phyloP scores from a whole-genome alignment of 352 stramenopile species.

The Pythium aphanidermatum region DNA sequence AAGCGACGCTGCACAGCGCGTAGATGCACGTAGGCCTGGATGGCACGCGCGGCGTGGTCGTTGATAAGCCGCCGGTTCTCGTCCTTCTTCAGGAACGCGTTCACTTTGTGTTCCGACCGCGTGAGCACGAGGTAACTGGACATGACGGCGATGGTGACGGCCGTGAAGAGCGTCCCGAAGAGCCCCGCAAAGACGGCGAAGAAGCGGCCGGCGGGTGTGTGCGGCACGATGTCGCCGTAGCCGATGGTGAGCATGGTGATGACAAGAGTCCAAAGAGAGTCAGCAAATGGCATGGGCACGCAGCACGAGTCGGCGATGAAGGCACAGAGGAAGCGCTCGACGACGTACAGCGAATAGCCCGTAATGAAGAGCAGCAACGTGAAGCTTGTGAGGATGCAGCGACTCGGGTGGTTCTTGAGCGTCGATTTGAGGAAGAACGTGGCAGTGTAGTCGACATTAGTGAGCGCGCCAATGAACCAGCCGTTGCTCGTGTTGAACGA shows the following conservation, averaged over 20 bases:
- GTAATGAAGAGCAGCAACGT: conserved; percentile 31
- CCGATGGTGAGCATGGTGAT: conserved; percentile 73
- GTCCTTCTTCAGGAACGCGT: conserved; percentile 72
- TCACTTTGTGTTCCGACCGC: conserved; percentile 74
- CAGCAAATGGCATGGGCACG: conserved; percentile 37
- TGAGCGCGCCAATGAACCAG: conserved; percentile 75
- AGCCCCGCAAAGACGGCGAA: conserved; percentile 45
- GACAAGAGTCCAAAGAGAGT: conserved; percentile 59
- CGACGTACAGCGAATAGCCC: conserved; percentile 57
- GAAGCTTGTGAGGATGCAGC: conserved; percentile 39
- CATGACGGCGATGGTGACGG: conserved; percentile 73
- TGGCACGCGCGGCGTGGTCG: conserved; percentile 47
- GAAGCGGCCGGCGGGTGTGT: conserved; percentile 37
- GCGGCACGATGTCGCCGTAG: conserved; percentile 60
- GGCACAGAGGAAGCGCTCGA: conserved; percentile 68
- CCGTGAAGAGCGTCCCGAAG: conserved; percentile 48
- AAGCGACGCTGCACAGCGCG: conserved; percentile 34
- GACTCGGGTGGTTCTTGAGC: conserved; percentile 59
- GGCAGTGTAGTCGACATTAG: conserved; percentile 63
- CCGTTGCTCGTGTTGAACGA: conserved; percentile 79
- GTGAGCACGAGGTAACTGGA: conserved; percentile 68
- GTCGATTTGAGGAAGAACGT: conserved; percentile 75
- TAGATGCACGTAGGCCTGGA: conserved; percentile 62
- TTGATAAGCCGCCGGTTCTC: conserved; percentile 54
- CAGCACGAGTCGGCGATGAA: conserved; percentile 53